phyloP scores from a whole-genome alignment of 164 flowering plant genomes.

The Stephania japonica region DNA sequence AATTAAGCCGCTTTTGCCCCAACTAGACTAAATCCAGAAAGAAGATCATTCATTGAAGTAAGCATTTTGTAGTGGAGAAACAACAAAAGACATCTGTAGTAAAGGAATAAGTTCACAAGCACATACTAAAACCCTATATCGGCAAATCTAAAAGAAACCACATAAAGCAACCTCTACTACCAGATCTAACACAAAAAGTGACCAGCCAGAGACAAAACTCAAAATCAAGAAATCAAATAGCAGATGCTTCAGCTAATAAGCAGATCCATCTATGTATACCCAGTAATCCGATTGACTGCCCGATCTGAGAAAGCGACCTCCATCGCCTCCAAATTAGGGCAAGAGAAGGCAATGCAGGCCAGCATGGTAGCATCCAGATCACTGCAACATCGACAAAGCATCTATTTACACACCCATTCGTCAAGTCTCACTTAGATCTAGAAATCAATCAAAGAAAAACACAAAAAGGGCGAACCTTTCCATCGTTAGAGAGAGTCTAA shows the following conservation, averaged over 20 bases:
- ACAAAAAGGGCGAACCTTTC: constrained; percentile 63
- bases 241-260: neutral
- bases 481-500: constrained; percentile 62
- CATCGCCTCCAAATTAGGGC: constrained; percentile 75
- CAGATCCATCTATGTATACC: constrained; percentile 39
- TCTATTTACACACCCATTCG: neutral
- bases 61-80: neutral
- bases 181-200: neutral
- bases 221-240: neutral
- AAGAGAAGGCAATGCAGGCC: constrained; percentile 94
- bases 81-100: neutral
- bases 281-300: constrained; percentile 72
- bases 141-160: neutral
- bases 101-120: neutral
- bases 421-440: neutral
- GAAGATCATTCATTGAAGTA: neutral
- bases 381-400: constrained; percentile 38
- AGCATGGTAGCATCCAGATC: constrained; percentile 85
- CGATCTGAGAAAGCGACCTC: constrained; percentile 53
- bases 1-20: neutral
- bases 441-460: neutral
- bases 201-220: neutral
- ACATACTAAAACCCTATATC: neutral
- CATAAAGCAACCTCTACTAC: neutral
- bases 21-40: neutral